phyloP scores from a whole-genome alignment of 176 grass and related monocot genomes.

The Poa annua region DNA sequence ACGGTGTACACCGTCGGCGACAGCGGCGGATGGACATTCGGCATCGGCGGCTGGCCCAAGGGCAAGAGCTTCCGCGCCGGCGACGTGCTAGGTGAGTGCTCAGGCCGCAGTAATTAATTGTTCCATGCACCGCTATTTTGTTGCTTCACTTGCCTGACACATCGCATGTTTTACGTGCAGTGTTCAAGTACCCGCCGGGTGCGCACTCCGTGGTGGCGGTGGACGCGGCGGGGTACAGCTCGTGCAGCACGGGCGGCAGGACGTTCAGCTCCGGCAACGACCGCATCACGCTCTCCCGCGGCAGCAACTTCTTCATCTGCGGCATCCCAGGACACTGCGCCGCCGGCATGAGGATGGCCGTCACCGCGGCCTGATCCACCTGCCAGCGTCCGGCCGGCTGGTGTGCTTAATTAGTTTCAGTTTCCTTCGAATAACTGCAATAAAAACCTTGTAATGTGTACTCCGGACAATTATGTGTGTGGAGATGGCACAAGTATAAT shows the following conservation, averaged over 20 bases:
- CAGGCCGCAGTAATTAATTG: too few relatives aligned
- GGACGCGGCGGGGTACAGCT: conserved; percentile 53
- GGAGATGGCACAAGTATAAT: too few relatives aligned
- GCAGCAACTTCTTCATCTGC: conserved; percentile 88
- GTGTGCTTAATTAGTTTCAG: background rate
- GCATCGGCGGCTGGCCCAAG: conserved; percentile 50
- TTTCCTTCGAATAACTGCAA: background rate
- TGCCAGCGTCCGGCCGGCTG: background rate
- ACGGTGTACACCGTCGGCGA: conserved; percentile 68
- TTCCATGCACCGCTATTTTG: background rate
- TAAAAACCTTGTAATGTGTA: background rate
- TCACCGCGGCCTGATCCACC: conserved; percentile 66
- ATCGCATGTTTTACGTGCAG: conserved; percentile 33
- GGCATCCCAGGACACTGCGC: conserved; percentile 72
- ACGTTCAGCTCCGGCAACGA: conserved; percentile 66
- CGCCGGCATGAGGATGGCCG: conserved; percentile 80
- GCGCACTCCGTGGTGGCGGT: conserved; percentile 78
- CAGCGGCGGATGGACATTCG: conserved; percentile 71
- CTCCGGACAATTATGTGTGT: too few relatives aligned
- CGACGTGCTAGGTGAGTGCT: conserved; percentile 41
- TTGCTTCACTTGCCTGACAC: background rate
- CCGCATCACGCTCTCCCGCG: conserved; percentile 69
- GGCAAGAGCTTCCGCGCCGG: conserved; percentile 89
- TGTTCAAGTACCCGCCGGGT: conserved; percentile 72
- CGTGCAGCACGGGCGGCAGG: conserved; percentile 58